Base-by-base conservation (phyloP, 495 filamentous ascomycete species). In the Gamarada debralockiae region DNA sequence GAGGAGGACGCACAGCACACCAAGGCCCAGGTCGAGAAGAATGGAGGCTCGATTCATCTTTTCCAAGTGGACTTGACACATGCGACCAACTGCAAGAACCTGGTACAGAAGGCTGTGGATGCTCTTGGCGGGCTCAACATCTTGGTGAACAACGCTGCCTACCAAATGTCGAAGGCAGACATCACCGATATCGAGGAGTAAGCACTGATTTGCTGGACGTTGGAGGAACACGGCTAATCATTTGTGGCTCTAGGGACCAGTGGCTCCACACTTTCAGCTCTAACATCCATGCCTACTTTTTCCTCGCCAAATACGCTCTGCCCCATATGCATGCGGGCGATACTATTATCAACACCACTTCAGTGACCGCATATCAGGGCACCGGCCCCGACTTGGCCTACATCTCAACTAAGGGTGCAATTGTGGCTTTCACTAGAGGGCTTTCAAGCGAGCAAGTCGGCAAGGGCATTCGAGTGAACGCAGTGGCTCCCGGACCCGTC, bases 401-500 rank as follows among this genome's bases (percentile, higher is more conserved):
- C 69, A 90, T 86, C 3, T 78, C 84, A 3, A 86, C 83, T 29
- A 93, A 93, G 63, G 89, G 89, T 42, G 87, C 88, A 50, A 87
- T 92, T 53, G 70, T 92, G 3, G 76, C 87, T 13, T 91, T 92
- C 69, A 91, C 87, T 0, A 81, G 87, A 14, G 87, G 77, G n/a
- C 70, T 93, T 9, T 84, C 82, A 29, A 92, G 88, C 64, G 85
- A 92, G 63, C 79, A 82, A 58, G 63, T 87, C 10, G 55, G 64
- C 50, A 82, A 82, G 47, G 90, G 87, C 10, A 90, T 92, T 62
- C 80, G 87, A 3, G 86, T 90, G 53, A 95, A 92, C 57, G 81
- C 80, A 18, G 75, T 93, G 3, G 87, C 85, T 17, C 88, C 89
- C 0, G 89, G 89, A 0, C 88, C 87, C 0, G 65, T 92, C n/a